Conservation (phyloP, 768 basidiomycete species). For the Lactifluus volemus region DNA sequence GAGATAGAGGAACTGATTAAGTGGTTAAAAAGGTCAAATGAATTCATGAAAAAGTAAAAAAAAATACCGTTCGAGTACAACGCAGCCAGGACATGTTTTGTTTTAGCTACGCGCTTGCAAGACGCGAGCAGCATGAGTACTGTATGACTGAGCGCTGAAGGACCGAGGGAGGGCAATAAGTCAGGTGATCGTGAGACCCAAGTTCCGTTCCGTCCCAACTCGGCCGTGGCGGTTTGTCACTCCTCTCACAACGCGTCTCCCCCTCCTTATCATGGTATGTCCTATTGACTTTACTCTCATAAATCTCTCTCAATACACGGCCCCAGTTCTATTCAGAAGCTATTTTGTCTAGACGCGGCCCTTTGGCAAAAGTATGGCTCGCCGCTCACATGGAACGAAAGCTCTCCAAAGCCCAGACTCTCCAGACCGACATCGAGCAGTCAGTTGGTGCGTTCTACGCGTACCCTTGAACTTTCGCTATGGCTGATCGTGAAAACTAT, state of each 20-base stretch:
- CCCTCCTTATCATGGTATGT: conserved; percentile 20
- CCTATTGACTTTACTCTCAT: neutral
- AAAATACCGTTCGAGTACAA: conserved; percentile 8
- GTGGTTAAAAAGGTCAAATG: neutral
- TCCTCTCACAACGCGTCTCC: conserved; percentile 5
- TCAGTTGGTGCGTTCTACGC: conserved; percentile 60
- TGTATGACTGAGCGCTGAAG: too few species aligned
- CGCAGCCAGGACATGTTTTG: neutral
- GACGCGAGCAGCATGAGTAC: conserved; percentile 1
- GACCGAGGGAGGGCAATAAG: neutral
- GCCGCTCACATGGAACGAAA: conserved; percentile 98
- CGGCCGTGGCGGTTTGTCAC: too few species aligned
- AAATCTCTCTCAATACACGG: neutral
- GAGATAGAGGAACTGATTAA: neutral
- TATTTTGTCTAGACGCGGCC: conserved; percentile 87
- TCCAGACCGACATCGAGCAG: conserved; percentile 92
- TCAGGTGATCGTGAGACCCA: conserved; percentile 9
- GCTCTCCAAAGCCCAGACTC: conserved; percentile 89
- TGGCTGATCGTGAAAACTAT: neutral
- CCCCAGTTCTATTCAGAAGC: conserved; percentile 85
- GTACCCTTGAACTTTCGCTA: neutral
- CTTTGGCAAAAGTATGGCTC: conserved; percentile 96
- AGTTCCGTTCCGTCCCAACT: neutral
- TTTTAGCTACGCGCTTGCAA: conserved; percentile 7
- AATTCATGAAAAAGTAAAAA: neutral